A percentile compares a stretch with the other conserved stretches of the same genome.
Evolutionary conservation across 768 basidiomycete species (phyloP).

Genomic region (Holtermannia corniformis): DNA sequence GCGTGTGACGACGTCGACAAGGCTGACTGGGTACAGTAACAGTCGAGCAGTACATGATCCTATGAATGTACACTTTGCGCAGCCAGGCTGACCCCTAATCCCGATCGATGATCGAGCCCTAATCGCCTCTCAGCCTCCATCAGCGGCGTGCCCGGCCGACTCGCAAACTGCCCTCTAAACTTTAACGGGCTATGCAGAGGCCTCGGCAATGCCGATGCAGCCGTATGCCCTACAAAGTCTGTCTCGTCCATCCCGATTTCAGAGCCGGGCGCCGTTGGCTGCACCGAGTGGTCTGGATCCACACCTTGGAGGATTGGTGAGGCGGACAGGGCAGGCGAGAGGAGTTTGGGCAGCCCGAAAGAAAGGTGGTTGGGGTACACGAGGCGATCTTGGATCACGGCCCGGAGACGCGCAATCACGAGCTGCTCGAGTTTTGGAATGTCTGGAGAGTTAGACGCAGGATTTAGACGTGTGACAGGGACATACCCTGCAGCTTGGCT

Average conservation of each 20-base stretch:
- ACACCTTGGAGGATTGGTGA: slow-evolving; percentile 21
- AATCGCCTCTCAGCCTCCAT: too few relatives aligned
- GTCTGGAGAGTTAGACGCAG: slow-evolving; percentile 44
- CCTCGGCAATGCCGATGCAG: slow-evolving; percentile 3
- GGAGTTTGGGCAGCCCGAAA: slow-evolving; percentile 29
- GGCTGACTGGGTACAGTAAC: too few relatives aligned
- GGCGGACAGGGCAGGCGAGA: slow-evolving; percentile 19
- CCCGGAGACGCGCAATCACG: slow-evolving; percentile 72
- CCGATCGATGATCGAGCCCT: background rate
- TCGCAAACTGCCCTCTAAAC: slow-evolving; percentile 33
- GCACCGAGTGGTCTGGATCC: slow-evolving; percentile 1
- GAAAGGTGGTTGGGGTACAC: slow-evolving; percentile 39
- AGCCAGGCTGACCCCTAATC: background rate
- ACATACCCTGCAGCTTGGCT: slow-evolving; percentile 68
- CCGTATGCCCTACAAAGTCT: background rate
- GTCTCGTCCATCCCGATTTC: background rate
- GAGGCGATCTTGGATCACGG: slow-evolving; percentile 45
- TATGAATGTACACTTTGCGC: background rate
- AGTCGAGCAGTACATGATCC: too few relatives aligned
- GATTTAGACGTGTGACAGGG: background rate
- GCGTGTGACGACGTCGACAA: too few relatives aligned
- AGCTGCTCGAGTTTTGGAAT: slow-evolving; percentile 95
- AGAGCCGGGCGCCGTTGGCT: background rate
- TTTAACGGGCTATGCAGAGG: slow-evolving; percentile 13
- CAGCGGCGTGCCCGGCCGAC: slow-evolving; percentile 25